Evolutionary conservation across 2,329 filamentous ascomycete genomes (phyloP), one percentile per base, ranked within the genome.

Genomic region (Beauveria bassiana): DNA sequence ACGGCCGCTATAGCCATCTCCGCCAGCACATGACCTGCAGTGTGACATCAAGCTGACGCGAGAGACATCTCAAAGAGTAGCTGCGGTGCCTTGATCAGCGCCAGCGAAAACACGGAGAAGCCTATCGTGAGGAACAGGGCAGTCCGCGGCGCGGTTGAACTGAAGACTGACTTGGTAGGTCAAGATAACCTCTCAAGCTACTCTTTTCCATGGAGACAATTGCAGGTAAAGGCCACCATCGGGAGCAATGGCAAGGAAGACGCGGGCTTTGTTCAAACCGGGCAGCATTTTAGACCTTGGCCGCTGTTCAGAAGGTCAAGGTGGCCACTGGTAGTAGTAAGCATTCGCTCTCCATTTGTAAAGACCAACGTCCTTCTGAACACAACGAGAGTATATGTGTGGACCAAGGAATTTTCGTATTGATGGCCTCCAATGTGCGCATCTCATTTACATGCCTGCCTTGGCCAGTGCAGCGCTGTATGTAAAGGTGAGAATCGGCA

Each of bases 261-360:
- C 61, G 66, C 82, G 62, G 79, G 79, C 68, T 3, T 65, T 82
- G 42, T 69, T 82, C 62, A 81, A 77, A 72, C 75, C 74, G 46
- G 79, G 79, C 34, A 78, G 77, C 26, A 75, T 82, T 66, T 69
- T 81, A 24, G 79, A 81, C 12, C 65, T 16, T 71, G 73, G 50
- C 73, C 7, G 73, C 78, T 3, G 75, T 81, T 18, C 12, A 76
- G 82, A 72, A 81, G 71, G 74, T 79, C 42, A 68, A 74, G 46
- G 69, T 82, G 52, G 78, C 74, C 70, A 72, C 75, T 54, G 73
- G 73, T 46, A 70, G 76, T 76, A 38, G 34, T 16, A 38, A 16
- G 34, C 34, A 14, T 38, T 38, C 34, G 34, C 34, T 38, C 34
- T 38, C 34, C 34, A 38, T 14, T 38, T 12, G 14, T 16, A 38